phyloP scores from a whole-genome alignment of 2,329 filamentous ascomycete species.

The Penicillium concentricum region DNA sequence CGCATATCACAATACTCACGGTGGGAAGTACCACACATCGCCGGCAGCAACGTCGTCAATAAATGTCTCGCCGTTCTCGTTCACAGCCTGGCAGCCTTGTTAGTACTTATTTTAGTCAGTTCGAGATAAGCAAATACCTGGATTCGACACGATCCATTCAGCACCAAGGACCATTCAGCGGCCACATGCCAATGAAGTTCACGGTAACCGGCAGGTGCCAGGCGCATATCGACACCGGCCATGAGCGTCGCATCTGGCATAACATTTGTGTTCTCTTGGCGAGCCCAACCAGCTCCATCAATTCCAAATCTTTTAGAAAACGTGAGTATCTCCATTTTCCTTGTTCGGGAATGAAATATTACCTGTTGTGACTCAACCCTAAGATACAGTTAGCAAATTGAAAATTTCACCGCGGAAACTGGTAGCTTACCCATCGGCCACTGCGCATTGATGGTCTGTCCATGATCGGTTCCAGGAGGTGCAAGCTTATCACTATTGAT shows the following conservation, averaged over 20 bases:
- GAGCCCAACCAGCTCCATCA: constrained; percentile 53
- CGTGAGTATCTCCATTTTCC: neutral
- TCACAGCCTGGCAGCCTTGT: constrained; percentile 27
- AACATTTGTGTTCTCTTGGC: constrained; percentile 54
- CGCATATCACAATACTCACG: constrained; percentile 31
- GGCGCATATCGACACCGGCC: constrained; percentile 61
- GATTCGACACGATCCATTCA: constrained; percentile 41
- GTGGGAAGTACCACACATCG: constrained; percentile 79
- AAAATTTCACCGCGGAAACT: too few species aligned
- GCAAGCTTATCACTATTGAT: constrained; percentile 57
- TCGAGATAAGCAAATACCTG: constrained; percentile 20
- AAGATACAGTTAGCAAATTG: constrained; percentile 4
- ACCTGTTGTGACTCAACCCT: constrained; percentile 50
- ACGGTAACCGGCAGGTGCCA: constrained; percentile 58
- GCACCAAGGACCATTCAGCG: constrained; percentile 39
- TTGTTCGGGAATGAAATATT: neutral
- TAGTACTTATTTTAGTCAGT: neutral
- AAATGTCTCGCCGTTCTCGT: constrained; percentile 68
- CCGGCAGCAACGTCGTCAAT: constrained; percentile 74
- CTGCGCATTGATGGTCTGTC: constrained; percentile 43
- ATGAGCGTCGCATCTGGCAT: constrained; percentile 53
- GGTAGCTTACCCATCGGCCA: constrained; percentile 52
- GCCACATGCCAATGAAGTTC: constrained; percentile 59
- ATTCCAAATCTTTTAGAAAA: constrained; percentile 38
- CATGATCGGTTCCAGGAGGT: constrained; percentile 53